Evolutionary conservation across 2,329 filamentous ascomycete species (phyloP), one percentile per base, ranked within the genome.

Genomic region (Rhynchosporium secalis): DNA sequence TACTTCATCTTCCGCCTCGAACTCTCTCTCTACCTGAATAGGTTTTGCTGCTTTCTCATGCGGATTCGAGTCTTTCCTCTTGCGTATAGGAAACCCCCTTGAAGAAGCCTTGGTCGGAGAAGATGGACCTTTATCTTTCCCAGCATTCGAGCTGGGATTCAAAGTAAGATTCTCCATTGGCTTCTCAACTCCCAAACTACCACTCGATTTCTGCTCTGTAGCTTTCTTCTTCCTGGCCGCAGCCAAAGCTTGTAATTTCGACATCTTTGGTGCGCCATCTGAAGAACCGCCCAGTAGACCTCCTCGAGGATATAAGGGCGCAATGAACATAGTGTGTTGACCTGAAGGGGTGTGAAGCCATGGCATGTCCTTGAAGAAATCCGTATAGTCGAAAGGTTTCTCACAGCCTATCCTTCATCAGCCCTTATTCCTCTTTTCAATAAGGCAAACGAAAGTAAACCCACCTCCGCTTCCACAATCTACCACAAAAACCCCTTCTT

Each of bases 161-260:
- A 62, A 43, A n/a, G 63, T 57, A 12, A 72, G 64, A 33, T 63
- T 64, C 2, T 68, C 67, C 69, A 73, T 68, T 6, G 72, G 66
- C 47, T 69, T 69, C 54, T 71, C 70, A 3, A 72, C 63, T 8
- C 64, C 69, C 3, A 61, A 62, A 28, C 43, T 58, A 26, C 36
- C 60, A 54, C 47, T 60, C 48, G 70, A 62, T 49, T 75, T 78
- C 69, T 84, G 86, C 45, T 88, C 86, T 36, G 86, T 87, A 13
- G 86, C 87, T 75, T 92, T 96, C 76, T 91, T 93, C 74, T 92
- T 93, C 33, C 92, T 84, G 59, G 91, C 89, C 40, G 92, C 92
- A 57, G 94, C 93, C 47, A 99, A 79, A 54, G 92, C 92, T 70
- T 96, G 94, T 51, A 99, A 80, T 72, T 99, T 99, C 4, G 94